phyloP scores from a whole-genome alignment of 208 protist species.

The Leishmania turanica region DNA sequence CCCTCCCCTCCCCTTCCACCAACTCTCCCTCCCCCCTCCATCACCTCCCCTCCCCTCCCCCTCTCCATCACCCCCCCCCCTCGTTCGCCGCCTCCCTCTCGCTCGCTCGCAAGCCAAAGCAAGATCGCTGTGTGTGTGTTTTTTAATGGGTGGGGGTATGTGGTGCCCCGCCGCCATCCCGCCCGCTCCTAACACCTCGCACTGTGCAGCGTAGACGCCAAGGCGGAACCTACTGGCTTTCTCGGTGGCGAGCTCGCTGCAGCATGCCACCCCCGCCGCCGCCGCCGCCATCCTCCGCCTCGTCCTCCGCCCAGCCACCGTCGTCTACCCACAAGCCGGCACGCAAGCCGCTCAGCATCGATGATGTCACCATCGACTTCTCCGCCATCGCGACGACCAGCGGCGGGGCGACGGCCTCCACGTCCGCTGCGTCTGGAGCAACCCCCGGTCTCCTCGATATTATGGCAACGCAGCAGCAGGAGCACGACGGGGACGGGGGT shows the following conservation, averaged over 20 bases:
- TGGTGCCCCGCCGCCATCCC: background rate
- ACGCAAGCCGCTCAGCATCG: slow-evolving; percentile 49
- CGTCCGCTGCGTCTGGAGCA: slow-evolving; percentile 16
- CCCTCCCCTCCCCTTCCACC: background rate
- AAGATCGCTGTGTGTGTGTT: background rate
- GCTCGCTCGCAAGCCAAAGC: background rate
- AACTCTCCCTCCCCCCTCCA: background rate
- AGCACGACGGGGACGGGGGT: background rate
- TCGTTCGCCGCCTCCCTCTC: background rate
- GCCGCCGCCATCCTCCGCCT: background rate
- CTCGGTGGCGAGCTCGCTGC: background rate
- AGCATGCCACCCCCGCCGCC: background rate
- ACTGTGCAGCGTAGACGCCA: background rate
- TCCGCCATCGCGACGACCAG: slow-evolving; percentile 29
- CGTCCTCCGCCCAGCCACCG: background rate
- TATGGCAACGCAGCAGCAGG: slow-evolving; percentile 10
- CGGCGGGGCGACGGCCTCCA: slow-evolving; percentile 2
- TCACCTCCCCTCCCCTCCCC: too few species aligned
- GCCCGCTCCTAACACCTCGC: background rate
- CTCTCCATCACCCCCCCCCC: too few species aligned
- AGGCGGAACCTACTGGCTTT: background rate
- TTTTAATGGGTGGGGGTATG: too few species aligned
- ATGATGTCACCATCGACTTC: slow-evolving; percentile 81
- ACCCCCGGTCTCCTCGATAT: slow-evolving; percentile 2
- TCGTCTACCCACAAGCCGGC: background rate